Percentiles rank a stretch among this genome's conserved stretches.
phyloP scores from a whole-genome alignment of 2,329 filamentous ascomycete genomes.

The Ophiosphaerella korrae region DNA sequence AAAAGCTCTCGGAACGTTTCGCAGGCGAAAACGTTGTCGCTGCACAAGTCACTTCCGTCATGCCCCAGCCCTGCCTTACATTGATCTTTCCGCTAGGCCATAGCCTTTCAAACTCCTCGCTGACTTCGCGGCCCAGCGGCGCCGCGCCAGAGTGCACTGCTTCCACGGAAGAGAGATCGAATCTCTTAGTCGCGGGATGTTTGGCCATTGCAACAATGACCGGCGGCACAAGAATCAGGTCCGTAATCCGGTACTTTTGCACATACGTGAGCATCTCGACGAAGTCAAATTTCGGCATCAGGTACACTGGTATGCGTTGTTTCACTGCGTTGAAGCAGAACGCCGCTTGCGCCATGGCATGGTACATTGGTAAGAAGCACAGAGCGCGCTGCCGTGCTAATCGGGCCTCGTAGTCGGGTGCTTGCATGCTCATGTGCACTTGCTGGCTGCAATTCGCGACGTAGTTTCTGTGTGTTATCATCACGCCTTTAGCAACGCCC shows the following conservation, averaged over 20 bases:
- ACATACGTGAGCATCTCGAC: conserved; percentile 71
- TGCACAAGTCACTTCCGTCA: conserved; percentile 82
- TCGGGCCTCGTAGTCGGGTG: conserved; percentile 57
- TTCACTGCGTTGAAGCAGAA: conserved; percentile 66
- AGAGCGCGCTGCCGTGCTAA: conserved; percentile 55
- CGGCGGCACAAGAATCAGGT: conserved; percentile 72
- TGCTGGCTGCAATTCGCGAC: conserved; percentile 71
- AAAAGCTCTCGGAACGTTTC: conserved; percentile 50
- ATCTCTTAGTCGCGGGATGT: conserved; percentile 67
- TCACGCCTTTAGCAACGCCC: conserved; percentile 81
- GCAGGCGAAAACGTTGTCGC: conserved; percentile 67
- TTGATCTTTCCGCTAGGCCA: conserved; percentile 58
- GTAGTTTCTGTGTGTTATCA: conserved; percentile 78
- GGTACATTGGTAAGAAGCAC: conserved; percentile 70
- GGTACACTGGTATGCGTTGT: conserved; percentile 69
- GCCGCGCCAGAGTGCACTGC: conserved; percentile 69
- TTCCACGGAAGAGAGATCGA: conserved; percentile 70
- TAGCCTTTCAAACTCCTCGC: conserved; percentile 61
- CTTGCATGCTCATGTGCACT: conserved; percentile 53
- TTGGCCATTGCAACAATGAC: conserved; percentile 76
- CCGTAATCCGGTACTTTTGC: conserved; percentile 70
- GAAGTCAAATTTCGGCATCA: conserved; percentile 82
- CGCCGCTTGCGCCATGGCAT: conserved; percentile 66
- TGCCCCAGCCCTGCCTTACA: conserved; percentile 79
- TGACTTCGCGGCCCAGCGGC: conserved; percentile 56